Conservation (phyloP, 2,329 filamentous ascomycete species). For the Apiospora aurea region DNA sequence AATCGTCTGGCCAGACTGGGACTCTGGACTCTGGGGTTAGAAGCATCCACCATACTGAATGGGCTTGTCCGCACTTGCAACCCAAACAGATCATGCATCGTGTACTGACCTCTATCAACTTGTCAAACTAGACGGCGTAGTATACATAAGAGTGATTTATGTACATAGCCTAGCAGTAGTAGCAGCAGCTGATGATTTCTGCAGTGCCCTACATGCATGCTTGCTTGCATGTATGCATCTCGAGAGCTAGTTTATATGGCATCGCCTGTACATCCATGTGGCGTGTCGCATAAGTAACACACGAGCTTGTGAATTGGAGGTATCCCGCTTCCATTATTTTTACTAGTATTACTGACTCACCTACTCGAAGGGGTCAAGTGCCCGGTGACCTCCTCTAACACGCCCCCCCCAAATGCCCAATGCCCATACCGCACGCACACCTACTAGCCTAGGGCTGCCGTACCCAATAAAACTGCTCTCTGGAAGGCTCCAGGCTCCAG, state of each 20-base stretch:
- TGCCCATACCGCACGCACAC: neutral
- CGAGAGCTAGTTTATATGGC: neutral
- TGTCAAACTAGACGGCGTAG: neutral
- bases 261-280: neutral
- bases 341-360: slow-evolving; percentile 2
- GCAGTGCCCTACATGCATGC: slow-evolving; percentile 11
- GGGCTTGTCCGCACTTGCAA: neutral
- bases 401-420: neutral
- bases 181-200: neutral
- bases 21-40: slow-evolving; percentile 16
- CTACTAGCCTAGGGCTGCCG: too few species aligned
- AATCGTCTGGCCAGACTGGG: neutral
- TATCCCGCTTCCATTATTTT: too few species aligned
- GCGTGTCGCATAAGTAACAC: neutral
- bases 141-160: neutral
- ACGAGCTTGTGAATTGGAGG: neutral
- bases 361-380: slow-evolving; percentile 11
- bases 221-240: neutral
- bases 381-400: neutral
- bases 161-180: too few species aligned
- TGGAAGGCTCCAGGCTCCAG: too few species aligned
- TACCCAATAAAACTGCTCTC: neutral
- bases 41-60: neutral
- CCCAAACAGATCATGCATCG: neutral
- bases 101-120: neutral